phyloP scores from a whole-genome alignment of 2,329 filamentous ascomycete genomes.

The Trichoderma pleuroti region DNA sequence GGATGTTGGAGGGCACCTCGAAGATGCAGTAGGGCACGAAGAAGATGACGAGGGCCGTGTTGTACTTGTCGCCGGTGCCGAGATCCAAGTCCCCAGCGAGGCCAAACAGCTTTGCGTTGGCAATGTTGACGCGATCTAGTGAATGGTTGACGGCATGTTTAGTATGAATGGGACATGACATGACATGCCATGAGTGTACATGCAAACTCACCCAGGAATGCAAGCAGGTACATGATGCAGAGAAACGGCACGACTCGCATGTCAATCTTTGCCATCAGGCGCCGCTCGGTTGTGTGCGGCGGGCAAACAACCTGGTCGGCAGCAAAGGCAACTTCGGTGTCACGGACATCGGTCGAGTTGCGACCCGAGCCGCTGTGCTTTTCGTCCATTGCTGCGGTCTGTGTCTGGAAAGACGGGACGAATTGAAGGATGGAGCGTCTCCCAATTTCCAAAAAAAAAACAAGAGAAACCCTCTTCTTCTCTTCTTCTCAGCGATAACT shows the following conservation, averaged over 20 bases:
- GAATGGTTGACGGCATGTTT: not conserved
- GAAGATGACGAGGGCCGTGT: constrained; percentile 74
- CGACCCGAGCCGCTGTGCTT: constrained; percentile 22
- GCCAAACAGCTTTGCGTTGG: constrained; percentile 68
- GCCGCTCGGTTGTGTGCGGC: constrained; percentile 58
- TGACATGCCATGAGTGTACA: not conserved
- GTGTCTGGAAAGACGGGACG: not conserved
- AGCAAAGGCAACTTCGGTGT: not conserved
- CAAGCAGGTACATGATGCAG: constrained; percentile 67
- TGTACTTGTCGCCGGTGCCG: constrained; percentile 55
- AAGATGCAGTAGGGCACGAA: constrained; percentile 73
- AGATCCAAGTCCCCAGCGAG: constrained; percentile 62
- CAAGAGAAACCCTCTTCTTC: not conserved
- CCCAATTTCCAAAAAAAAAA: not conserved
- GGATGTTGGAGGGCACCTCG: constrained; percentile 65
- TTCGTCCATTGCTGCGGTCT: constrained; percentile 22
- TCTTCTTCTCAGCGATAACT: not conserved
- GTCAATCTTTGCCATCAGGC: constrained; percentile 68
- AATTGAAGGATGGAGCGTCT: not conserved
- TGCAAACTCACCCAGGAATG: constrained; percentile 53
- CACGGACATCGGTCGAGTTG: constrained; percentile 13
- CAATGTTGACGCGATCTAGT: constrained; percentile 69
- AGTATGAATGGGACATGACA: not conserved
- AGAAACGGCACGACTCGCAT: constrained; percentile 68
- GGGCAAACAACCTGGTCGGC: constrained; percentile 37